Conservation (phyloP, 495 filamentous ascomycete genomes). For the Aspergillus steynii region DNA sequence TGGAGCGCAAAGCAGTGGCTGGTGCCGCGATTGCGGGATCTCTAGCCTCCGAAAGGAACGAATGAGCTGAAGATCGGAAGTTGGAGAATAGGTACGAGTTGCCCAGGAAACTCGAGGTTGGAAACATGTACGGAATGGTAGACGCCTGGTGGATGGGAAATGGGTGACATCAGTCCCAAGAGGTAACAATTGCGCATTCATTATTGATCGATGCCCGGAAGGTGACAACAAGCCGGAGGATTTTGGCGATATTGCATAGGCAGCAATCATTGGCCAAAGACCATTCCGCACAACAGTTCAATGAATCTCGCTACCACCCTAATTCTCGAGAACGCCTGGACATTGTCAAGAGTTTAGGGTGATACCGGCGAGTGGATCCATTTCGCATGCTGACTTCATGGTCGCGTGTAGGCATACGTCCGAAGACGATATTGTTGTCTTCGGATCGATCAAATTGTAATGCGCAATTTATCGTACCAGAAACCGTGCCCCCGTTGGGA, state of each 20-base stretch:
- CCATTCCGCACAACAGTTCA: conserved; percentile 30
- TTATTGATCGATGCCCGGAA: conserved; percentile 37
- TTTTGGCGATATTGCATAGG: conserved; percentile 20
- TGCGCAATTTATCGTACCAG: conserved; percentile 5
- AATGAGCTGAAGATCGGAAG: conserved; percentile 28
- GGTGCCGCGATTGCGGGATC: conserved; percentile 54
- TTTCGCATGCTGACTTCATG: conserved; percentile 25
- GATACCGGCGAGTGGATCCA: conserved; percentile 56
- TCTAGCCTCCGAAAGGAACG: conserved; percentile 31
- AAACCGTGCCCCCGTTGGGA: background rate
- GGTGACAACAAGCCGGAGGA: conserved; percentile 40
- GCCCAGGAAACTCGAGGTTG: conserved; percentile 39
- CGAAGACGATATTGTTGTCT: conserved; percentile 32
- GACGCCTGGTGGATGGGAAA: conserved; percentile 24
- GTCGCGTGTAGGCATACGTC: conserved; percentile 38
- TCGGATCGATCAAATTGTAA: conserved; percentile 28
- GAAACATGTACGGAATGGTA: conserved; percentile 46
- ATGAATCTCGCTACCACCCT: conserved; percentile 49
- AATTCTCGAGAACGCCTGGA: conserved; percentile 29
- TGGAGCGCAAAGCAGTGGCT: conserved; percentile 51
- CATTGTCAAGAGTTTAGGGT: conserved; percentile 26
- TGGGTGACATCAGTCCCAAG: conserved; percentile 10
- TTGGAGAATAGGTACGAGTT: conserved; percentile 44
- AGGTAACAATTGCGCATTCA: conserved; percentile 17
- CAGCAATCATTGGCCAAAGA: conserved; percentile 22